Percentiles rank a stretch among this genome's conserved stretches.
phyloP scores from a whole-genome alignment of 257 asterid genomes.

The Gentiana straminea region DNA sequence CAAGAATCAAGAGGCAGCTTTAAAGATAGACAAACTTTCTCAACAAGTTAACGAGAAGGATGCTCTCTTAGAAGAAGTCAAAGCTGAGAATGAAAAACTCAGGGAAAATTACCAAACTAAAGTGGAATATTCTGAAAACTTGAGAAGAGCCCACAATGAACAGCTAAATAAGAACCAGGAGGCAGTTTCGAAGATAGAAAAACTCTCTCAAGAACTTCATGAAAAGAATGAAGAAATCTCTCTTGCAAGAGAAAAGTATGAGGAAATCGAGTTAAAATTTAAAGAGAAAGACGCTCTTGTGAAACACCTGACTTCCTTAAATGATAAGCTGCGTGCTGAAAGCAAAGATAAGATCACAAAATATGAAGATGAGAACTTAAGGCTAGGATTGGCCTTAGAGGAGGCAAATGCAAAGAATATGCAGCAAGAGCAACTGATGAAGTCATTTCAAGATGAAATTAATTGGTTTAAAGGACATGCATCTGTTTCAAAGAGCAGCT shows the following conservation, averaged over 20 bases:
- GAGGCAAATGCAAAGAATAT: slow-evolving; percentile 43
- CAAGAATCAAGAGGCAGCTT: slow-evolving; percentile 48
- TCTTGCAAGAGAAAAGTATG: slow-evolving; percentile 20
- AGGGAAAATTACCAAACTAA: slow-evolving; percentile 33
- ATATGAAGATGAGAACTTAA: slow-evolving; percentile 50
- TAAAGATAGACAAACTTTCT: slow-evolving; percentile 42
- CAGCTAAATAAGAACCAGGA: slow-evolving; percentile 44
- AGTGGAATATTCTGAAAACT: slow-evolving; percentile 40
- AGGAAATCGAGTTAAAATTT: slow-evolving; percentile 40
- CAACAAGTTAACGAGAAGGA: slow-evolving; percentile 39
- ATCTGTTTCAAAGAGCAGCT: slow-evolving; percentile 28
- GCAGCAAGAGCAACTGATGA: slow-evolving; percentile 44
- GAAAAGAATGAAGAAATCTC: slow-evolving; percentile 43
- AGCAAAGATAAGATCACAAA: slow-evolving; percentile 36
- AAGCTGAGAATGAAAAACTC: slow-evolving; percentile 54
- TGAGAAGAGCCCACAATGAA: slow-evolving; percentile 55
- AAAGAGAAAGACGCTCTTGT: slow-evolving; percentile 48
- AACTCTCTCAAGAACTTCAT: slow-evolving; percentile 30
- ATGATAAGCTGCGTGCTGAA: slow-evolving; percentile 55
- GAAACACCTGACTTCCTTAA: slow-evolving; percentile 39
- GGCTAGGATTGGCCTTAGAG: slow-evolving; percentile 50
- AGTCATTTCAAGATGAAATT: slow-evolving; percentile 40
- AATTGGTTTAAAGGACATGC: slow-evolving; percentile 40
- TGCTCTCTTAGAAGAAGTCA: slow-evolving; percentile 16
- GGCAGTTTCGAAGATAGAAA: slow-evolving; percentile 43